Evolutionary conservation across 2,329 filamentous ascomycete species (phyloP).

Genomic region (Emmonsiellopsis sp.): DNA sequence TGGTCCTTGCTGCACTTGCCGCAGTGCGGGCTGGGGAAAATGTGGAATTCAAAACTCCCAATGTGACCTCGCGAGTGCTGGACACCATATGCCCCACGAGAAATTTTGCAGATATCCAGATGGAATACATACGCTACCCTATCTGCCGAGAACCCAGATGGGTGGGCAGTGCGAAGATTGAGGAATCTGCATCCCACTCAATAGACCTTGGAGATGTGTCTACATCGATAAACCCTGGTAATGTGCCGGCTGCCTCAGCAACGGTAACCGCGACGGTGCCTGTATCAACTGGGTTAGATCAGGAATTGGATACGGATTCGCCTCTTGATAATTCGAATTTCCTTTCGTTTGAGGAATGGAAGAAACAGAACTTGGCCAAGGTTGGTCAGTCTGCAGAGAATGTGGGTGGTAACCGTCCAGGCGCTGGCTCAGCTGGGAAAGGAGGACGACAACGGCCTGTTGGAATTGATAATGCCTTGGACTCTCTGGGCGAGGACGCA

Average conservation of each 20-base stretch:
- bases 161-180: background rate
- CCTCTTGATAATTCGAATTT: conserved; percentile 70
- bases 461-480: conserved; percentile 59
- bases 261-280: background rate
- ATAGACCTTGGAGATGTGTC: background rate
- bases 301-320: conserved; percentile 54
- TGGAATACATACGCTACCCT: conserved; percentile 18
- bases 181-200: conserved; percentile 2
- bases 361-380: conserved; percentile 80
- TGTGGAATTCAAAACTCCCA: conserved; percentile 1
- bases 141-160: conserved; percentile 18
- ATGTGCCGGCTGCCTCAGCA: background rate
- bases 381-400: conserved; percentile 69
- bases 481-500: conserved; percentile 74
- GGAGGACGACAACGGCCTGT: conserved; percentile 40
- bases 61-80: conserved; percentile 7
- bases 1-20: background rate
- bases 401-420: conserved; percentile 48
- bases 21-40: background rate
- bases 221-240: background rate
- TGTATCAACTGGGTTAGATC: conserved; percentile 16
- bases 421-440: conserved; percentile 40
- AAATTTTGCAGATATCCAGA: conserved; percentile 12
- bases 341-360: conserved; percentile 98
- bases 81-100: conserved; percentile 15